Percentiles rank a stretch among this genome's conserved stretches.
phyloP scores from a whole-genome alignment of 208 protist species.

The Trypanosoma congolense region DNA sequence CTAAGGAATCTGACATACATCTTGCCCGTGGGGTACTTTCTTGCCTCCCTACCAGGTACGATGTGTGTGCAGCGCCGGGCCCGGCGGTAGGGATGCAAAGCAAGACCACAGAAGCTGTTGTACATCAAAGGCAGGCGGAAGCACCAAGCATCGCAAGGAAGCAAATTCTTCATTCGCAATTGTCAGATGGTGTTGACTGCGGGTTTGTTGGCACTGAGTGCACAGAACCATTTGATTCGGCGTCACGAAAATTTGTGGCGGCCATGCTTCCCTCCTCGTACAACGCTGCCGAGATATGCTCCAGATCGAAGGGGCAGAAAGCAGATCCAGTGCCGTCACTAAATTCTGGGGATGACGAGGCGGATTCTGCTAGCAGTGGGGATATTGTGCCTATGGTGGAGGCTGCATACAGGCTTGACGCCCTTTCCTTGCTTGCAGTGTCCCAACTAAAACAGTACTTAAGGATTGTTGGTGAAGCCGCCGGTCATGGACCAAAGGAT shows the following conservation, averaged over 20 bases:
- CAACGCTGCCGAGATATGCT: constrained; percentile 39
- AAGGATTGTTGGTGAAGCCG: too few relatives aligned
- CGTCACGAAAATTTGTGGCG: neutral
- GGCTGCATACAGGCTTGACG: too few relatives aligned
- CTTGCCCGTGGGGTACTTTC: constrained; percentile 51
- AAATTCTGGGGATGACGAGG: too few relatives aligned
- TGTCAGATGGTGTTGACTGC: constrained; percentile 22
- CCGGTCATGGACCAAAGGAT: too few relatives aligned
- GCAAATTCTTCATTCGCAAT: neutral
- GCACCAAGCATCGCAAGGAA: too few relatives aligned
- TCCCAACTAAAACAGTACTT: too few relatives aligned
- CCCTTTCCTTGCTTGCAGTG: too few relatives aligned
- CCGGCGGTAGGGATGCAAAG: constrained; percentile 66
- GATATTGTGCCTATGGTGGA: too few relatives aligned
- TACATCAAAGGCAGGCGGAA: constrained; percentile 20
- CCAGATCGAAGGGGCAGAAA: too few relatives aligned
- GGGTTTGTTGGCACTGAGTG: constrained; percentile 47
- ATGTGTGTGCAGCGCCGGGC: constrained; percentile 57
- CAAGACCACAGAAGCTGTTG: constrained; percentile 44
- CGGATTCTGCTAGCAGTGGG: too few relatives aligned
- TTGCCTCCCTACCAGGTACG: constrained; percentile 49
- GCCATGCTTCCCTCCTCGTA: constrained; percentile 23
- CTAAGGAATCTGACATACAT: constrained; percentile 8
- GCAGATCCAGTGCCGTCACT: too few relatives aligned
- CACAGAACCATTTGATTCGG: constrained; percentile 26